Base-by-base conservation (phyloP, 106 monocot species). In the Phalaenopsis equestris region DNA sequence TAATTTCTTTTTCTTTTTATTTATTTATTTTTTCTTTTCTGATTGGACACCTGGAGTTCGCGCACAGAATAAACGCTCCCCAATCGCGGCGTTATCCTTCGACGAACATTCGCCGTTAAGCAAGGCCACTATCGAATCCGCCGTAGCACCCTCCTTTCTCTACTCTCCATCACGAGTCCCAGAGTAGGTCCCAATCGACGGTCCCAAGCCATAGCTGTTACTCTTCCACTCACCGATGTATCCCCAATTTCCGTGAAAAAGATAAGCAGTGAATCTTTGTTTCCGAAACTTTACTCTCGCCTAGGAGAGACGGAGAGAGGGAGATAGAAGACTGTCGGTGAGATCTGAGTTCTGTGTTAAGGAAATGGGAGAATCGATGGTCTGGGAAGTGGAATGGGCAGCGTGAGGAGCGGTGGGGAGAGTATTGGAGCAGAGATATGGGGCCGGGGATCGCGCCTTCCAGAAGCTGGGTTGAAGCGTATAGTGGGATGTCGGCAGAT, bases 401-500 rank as follows among this genome's bases (percentile, higher is more conserved):
- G 49, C 55, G 80, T 67, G 11, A 42, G 76, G 8, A 43, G 74
- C 43, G 70, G 10, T 3, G 11, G 72, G 12, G 55, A 46, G 5
- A 11, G 64, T 12, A n/a, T 36, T 43, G 48, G 23, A 72, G 72
- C 18, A 36, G 24, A 52, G 49, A 49, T 11, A 58, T 78, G 65
- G 73, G 55, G 73, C 37, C 56, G 52, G 77, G 11, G 77, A 48
- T n/a, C 56, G 37, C 73, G 3, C 41, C 79, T 21, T 46, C 24
- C 21, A 61, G 73, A n/a, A 79, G 81, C 74, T 81, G 78, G 81
- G 67, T 45, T 68, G 43, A 19, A 58, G 84, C 85, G 14, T 80
- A 81, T 82, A 78, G 72, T 64, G 88, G 86, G 8, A 86, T 93
- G 92, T 93, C 92, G 56, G 58, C 83, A 21, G 92, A 93, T 79